Evolutionary conservation across 306 rosid species (phyloP), one percentile per base, ranked within the genome.

Genomic region (Begonia fuchsioides): DNA sequence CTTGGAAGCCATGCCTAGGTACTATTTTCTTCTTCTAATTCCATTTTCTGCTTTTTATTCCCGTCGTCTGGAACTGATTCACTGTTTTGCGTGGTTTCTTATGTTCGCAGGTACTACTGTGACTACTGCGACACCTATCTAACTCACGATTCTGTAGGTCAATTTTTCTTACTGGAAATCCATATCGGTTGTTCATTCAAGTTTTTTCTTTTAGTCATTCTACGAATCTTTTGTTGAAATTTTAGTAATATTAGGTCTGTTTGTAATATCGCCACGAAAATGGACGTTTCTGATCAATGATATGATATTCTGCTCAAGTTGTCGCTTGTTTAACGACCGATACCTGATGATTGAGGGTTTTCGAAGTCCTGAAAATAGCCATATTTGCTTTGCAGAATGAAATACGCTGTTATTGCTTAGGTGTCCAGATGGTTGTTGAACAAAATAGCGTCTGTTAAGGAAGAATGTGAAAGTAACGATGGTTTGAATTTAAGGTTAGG

Each of bases 71-170:
- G 7, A 26, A 26, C 35, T 26, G 35, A 26, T 26, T 26, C 7
- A 26, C 35, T 26, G 5, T 26, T 26, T 26, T 26, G 35, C 35
- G 1, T 5, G 35, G 8, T 26, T 26, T 6, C 32, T 16, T 47
- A 9, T 47, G 6, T 47, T 1, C 13, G 52, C 76, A 75, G 90
- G 64, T 80, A 85, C 63, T 86, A 82, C 49, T 86, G 96, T 54
- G 96, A 86, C 44, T 86, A 82, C 63, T 86, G 96, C 17, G 94
- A 86, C 53, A 86, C 96, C 14, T 86, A 86, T 48, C 58, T 82
- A 50, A 86, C 93, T 44, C 96, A 86, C 52, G 96, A 86, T 66
- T 86, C 90, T 47, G 96, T 86, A 74, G 61, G 60, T 11, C 17
- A 0, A 38, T 7, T 58, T 61, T 13, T 41, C 40, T 55, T 50